Evolutionary conservation across 305 asterid genomes (phyloP), one percentile per base, ranked within the genome.

Genomic region (Stenogyne calaminthoides): DNA sequence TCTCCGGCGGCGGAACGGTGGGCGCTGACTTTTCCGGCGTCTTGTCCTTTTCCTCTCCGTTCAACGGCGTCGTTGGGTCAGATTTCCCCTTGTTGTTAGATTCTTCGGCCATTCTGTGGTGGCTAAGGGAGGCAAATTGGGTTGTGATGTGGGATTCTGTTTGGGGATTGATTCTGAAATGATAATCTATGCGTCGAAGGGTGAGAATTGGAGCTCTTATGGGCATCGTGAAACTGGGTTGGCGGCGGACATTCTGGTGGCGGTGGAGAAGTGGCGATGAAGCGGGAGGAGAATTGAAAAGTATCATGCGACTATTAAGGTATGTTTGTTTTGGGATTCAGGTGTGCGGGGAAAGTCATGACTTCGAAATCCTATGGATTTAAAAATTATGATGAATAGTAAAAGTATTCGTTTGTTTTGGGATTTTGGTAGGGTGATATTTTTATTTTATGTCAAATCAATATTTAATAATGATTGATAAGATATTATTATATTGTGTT

Each of bases 1-100:
- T 91, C 88, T 91, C 94, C 79, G 93, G 85, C 8, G 89, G 89
- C 36, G 88, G 89, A 80, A 70, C 12, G 11, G 63, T 4, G 7
- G 80, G 69, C 32, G 72, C 71, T 63, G 88, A 69, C 64, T 83
- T 76, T 15, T 82, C 85, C 54, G 71, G 39, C 58, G 59, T 63
- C 64, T 84, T 82, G 34, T 77, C 85, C 80, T 72, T 73, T 39
- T 74, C 77, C 40, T 58, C 44, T 56, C 47, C 29, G 63, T 49
- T 65, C 46, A 20, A 34, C 61, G 40, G 9, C n/a, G 51, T 27
- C 7, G 40, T 19, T 5, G 51, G 40, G 8, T 39, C 76, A 52
- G 7, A 4, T 6, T 61, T 61, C 27, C 12, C 72, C 11, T 20
- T 49, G 19, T 39, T 79, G 57, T 69, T 80, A 19, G 77, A 71